Base-by-base conservation (phyloP, 2,329 filamentous ascomycete species). In the Cordyceps cateniannulata region DNA sequence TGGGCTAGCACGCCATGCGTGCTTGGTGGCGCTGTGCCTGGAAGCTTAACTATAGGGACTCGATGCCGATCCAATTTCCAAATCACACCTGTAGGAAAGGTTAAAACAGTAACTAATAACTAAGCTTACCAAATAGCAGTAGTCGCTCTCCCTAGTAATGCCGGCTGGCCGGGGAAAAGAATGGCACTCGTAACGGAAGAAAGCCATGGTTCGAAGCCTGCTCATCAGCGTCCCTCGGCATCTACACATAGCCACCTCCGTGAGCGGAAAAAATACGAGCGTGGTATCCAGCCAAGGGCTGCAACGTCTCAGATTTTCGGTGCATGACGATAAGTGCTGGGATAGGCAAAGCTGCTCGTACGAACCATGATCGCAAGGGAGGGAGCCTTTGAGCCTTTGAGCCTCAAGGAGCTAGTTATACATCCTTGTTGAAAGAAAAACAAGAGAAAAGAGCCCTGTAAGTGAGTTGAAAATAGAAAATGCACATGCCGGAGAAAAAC, bases 231-330 rank as follows among this genome's bases (percentile, higher is more conserved):
- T 38, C 6, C 3, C 18, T 35, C 20, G 9, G 4, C 16, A 14
- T 25, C 44, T 9, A 7, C 50, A 44, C 58, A 54, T 60, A 60
- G 50, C 50, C 58, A 60, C 58, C 58, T 42, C 58, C 58, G 58
- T 60, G 48, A 22, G 29, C 4, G 50, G 6, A 10, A 51, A n/a
- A 40, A 51, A 60, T 54, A 60, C 50, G 50, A 44, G 50, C 58
- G 25, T 54, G 29, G 32, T 9, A 42, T 47, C 58, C 29, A 40
- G 50, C 35, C 50, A n/a, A 40, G 27, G 42, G 49, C 27, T 59
- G 56, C 47, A 59, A 51, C 58, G 58, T 60, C 50, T 60, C 58
- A 60, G 58, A 44, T 60, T 48, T 49, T 48, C n/a, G 3, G 38
- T 18, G 56, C 56, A 59, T 59, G 47, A 59, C 35, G 47, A 44